Evolutionary conservation across 169 alveolate species (phyloP), one percentile per base, ranked within the genome.

Genomic region (Plasmodium gonderi): DNA sequence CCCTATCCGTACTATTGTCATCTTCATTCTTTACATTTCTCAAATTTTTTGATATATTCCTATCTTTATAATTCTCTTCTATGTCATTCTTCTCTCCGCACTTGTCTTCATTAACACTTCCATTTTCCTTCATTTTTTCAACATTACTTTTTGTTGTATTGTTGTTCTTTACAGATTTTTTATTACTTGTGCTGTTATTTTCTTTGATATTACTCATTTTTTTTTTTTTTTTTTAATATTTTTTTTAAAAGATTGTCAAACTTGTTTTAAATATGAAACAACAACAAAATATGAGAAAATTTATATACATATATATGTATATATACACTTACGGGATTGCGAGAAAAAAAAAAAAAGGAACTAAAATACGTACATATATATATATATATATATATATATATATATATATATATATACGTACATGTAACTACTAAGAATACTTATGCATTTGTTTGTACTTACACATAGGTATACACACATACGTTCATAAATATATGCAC

Each of bases 61-160:
- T 36, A 7, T 82, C 76, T 20, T 47, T 60, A 31, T 1, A 5
- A 31, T 69, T 45, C 8, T 82, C 44, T 20, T 69, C 77, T 38
- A n/a, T 9, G 6, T 14, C 60, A 3, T 69, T 69, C 40, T 40
- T 82, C 1, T 69, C 49, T 3, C 12, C 60, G 8, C 60, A 45
- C 31, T 82, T 82, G 4, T 82, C 92, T 23, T 82, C 92, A 45
- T 40, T 23, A 33, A 17, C 42, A 68, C 38, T 69, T 69, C 65
- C 80, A 20, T 31, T 80, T 42, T 80, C 91, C 29, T 80, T 80
- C 38, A 64, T 23, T 68, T 69, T 82, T 12, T 72, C 80, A 31
- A 38, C 82, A 36, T 40, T 29, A 45, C 65, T 36, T 23, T 82
- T 82, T 12, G 38, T 40, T 47, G 67, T 14, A 42, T 42, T 77